These are phyloP conservation scores for Hypoxylon trugodes DNA, from an alignment of 495 filamentous ascomycete species.

Conservation along the genomic window DNA sequence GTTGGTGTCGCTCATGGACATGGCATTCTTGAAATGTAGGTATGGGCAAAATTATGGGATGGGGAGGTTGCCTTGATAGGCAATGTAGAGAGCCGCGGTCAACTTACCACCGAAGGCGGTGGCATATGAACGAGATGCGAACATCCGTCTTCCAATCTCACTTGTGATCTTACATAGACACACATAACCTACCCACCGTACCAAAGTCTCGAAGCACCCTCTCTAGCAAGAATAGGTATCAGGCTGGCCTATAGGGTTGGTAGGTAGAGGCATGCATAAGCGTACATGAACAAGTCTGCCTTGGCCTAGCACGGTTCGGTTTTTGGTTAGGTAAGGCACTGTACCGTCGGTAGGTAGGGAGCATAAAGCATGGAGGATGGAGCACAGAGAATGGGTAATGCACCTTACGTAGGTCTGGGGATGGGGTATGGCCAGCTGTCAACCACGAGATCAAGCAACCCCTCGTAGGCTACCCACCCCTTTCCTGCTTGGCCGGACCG, in stretches of 20 bases:
- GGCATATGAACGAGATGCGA: constrained; percentile 24
- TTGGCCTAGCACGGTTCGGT: no score
- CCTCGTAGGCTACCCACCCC: constrained; percentile 24
- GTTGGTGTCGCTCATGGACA: background rate
- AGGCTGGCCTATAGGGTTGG: background rate
- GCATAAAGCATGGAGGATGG: background rate
- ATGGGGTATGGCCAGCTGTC: constrained; percentile 35
- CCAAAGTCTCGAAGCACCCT: background rate
- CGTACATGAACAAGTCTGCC: constrained; percentile 19
- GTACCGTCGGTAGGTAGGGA: constrained; percentile 1
- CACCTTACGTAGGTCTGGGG: background rate
- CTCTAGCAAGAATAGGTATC: background rate
- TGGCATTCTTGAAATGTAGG: background rate
- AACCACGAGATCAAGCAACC: constrained; percentile 34
- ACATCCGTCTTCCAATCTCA: constrained; percentile 41
- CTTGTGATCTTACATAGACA: constrained; percentile 34
- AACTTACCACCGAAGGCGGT: background rate
- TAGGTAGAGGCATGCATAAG: background rate
- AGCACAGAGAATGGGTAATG: no score
- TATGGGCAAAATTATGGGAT: background rate
- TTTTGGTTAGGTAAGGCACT: constrained; percentile 28
- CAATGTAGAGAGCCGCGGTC: background rate
- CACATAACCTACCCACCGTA: constrained; percentile 14
- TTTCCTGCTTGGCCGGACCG: constrained; percentile 31
- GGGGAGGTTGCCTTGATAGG: background rate